phyloP scores from a whole-genome alignment of 305 asterid species.

The Fraxinus platypoda region DNA sequence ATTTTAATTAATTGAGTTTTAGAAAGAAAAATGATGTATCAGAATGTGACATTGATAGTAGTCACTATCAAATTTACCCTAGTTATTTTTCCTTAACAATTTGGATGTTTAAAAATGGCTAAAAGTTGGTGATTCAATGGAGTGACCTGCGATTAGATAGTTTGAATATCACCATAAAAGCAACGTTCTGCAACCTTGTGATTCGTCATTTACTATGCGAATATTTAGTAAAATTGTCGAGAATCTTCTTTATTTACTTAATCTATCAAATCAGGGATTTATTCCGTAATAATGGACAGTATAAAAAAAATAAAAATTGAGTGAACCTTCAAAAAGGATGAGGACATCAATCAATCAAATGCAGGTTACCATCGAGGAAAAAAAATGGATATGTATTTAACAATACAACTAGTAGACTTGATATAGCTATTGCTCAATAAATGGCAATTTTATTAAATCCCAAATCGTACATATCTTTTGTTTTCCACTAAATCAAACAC shows the following conservation, averaged over 20 bases:
- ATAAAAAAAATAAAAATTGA: no score
- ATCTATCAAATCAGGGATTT: background rate
- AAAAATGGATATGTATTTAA: background rate
- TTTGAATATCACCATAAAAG: background rate
- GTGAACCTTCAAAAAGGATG: background rate
- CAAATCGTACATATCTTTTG: slow-evolving; percentile 9
- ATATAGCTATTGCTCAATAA: background rate
- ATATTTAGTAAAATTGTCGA: background rate
- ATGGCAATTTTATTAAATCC: slow-evolving; percentile 17
- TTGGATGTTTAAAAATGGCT: background rate
- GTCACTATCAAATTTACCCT: background rate
- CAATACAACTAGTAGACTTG: background rate
- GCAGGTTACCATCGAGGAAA: background rate
- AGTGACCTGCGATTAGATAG: background rate
- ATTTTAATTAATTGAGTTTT: background rate
- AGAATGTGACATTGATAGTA: background rate
- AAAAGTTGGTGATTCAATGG: background rate
- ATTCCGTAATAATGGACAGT: background rate
- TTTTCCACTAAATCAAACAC: slow-evolving; percentile 9
- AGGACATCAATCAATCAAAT: background rate
- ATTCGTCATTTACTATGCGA: background rate
- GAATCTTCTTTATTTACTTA: background rate
- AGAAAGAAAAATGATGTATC: background rate
- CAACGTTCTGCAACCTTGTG: background rate
- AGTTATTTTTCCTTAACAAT: background rate